These are phyloP conservation scores for Perilla frutescens DNA, from an alignment of 257 asterid species.

Conservation along the genomic window DNA sequence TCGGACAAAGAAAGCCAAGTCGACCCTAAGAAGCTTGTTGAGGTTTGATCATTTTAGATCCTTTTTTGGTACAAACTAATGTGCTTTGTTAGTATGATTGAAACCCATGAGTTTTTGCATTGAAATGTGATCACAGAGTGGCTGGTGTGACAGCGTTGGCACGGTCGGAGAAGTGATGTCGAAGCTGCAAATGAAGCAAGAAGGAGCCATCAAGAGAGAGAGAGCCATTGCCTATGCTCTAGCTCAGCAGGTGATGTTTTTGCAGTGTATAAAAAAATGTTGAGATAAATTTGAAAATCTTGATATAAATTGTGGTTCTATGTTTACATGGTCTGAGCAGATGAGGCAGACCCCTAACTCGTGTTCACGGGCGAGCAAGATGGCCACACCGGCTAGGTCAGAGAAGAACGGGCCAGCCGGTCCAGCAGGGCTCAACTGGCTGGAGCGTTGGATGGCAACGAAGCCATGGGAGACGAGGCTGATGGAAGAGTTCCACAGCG, in stretches of 20 bases:
- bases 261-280: no score
- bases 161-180: slow-evolving; percentile 71
- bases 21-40: slow-evolving; percentile 60
- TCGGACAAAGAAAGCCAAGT: slow-evolving; percentile 27
- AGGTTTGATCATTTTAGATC: slow-evolving; percentile 50
- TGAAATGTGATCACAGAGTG: slow-evolving; percentile 48
- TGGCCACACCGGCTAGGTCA: slow-evolving; percentile 39
- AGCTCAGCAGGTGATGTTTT: slow-evolving; percentile 60
- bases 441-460: slow-evolving; percentile 82
- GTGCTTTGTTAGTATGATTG: not conserved
- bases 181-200: slow-evolving; percentile 80
- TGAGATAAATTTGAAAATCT: not conserved
- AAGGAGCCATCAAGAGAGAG: slow-evolving; percentile 88
- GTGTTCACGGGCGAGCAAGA: slow-evolving; percentile 41
- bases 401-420: slow-evolving; percentile 29
- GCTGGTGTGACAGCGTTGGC: slow-evolving; percentile 88
- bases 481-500: slow-evolving; percentile 41
- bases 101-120: not conserved
- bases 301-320: not conserved
- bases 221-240: slow-evolving; percentile 79
- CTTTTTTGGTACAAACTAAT: not conserved
- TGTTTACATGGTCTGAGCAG: slow-evolving; percentile 18
- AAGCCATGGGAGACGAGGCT: slow-evolving; percentile 57
- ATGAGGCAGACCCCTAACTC: slow-evolving; percentile 44
- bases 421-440: slow-evolving; percentile 54